Evolutionary conservation across 495 filamentous ascomycete species (phyloP), one percentile per base, ranked within the genome.

Genomic region (Aspergillus campestris): DNA sequence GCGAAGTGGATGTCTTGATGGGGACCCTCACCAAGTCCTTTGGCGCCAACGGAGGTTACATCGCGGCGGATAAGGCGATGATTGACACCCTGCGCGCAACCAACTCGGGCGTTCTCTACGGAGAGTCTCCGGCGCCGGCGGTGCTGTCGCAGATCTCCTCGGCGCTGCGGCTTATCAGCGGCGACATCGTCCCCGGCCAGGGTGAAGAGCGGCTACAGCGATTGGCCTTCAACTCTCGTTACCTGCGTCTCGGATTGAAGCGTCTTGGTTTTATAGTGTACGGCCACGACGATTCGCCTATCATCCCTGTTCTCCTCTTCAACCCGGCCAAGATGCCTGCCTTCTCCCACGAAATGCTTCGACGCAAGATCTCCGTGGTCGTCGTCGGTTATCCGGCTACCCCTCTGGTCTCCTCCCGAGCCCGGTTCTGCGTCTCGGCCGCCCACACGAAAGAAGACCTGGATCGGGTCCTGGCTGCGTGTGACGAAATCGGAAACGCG

Each of bases 381-480:
- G 84, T 98, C 32, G 92, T 98, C 48, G 94, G 92, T 38, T 98
- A 98, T 58, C 92, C 92, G 1, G 92, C 92, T 12, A 98, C 92
- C n/a, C 92, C 92, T 4, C 76, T 98, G 42, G 89, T 96, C 46
- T 90, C 84, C 38, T 96, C 94, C 6, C 82, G 92, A 32, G 92
- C 89, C 34, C 81, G 92, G 37, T 95, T 98, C 73, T 98, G 92
- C 67, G 82, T 98, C 24, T 95, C 88, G 8, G 86, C 92, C 10
- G 86, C 92, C 5, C 92, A 98, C 69, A 98, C 89, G 56, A 98
- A 98, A 69, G 92, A 97, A 44, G 92, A 98, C 62, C 75, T 98
- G 50, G 94, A 98, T 64, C 83, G 91, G 13, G 70, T 97, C 44
- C 75, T 98, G 29, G 72, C 80, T 9, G 92, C 94, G 14, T 97